Conservation (phyloP, 73 alveolate genomes). For the Breviolum minutum region DNA sequence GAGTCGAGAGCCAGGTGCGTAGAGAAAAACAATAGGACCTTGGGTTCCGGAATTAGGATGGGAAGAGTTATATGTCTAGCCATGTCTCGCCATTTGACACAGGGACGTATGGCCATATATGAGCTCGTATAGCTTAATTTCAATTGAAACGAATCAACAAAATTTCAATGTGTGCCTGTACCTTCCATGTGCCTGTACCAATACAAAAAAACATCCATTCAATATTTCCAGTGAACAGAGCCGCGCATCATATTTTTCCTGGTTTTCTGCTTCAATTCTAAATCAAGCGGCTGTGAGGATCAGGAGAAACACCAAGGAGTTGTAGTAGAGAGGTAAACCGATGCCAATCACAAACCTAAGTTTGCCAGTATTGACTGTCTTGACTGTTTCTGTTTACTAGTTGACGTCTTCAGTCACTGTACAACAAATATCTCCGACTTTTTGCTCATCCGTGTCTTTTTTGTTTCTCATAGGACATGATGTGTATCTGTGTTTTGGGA, state of each 20-base stretch:
- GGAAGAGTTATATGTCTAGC: background rate
- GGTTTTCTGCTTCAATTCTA: background rate
- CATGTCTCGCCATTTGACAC: background rate
- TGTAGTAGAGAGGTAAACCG: conserved; percentile 85
- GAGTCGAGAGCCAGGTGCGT: conserved; percentile 70
- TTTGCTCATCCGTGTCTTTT: too few relatives aligned
- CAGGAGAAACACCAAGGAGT: conserved; percentile 59
- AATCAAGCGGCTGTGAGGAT: conserved; percentile 41
- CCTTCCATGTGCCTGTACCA: too few relatives aligned
- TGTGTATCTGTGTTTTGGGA: too few relatives aligned
- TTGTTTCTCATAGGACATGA: too few relatives aligned
- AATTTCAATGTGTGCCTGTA: too few relatives aligned
- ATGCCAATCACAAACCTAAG: conserved; percentile 79
- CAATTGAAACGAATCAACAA: too few relatives aligned
- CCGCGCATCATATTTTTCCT: background rate
- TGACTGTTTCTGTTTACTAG: too few relatives aligned
- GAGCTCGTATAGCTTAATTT: background rate
- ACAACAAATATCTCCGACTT: too few relatives aligned
- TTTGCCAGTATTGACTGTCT: background rate
- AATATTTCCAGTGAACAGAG: too few relatives aligned
- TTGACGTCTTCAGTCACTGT: too few relatives aligned
- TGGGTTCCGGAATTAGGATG: background rate
- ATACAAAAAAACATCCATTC: too few relatives aligned
- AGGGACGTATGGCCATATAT: background rate
- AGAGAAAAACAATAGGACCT: conserved; percentile 59